Base-by-base conservation (phyloP, 768 basidiomycete species). In the Mycena rebaudengoi region DNA sequence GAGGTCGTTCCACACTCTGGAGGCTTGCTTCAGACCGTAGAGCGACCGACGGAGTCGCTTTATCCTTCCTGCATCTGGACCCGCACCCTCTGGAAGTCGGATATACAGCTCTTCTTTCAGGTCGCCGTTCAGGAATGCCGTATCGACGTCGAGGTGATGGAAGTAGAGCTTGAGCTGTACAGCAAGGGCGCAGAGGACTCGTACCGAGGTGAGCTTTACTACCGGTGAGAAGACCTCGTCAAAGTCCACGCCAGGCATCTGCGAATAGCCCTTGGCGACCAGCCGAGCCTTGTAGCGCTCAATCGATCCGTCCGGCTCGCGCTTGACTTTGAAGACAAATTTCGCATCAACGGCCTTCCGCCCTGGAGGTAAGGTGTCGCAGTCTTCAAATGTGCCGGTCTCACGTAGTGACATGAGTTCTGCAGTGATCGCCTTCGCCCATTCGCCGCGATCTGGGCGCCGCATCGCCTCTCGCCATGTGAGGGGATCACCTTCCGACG, bases 271-370 rank as follows among this genome's bases (percentile, higher is more conserved):
- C 46, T 77, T 68, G 0, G 80, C 79, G 0, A 83, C 79, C 13
- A 45, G 30, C 2, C 43, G 41, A 8, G 43, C 54, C 16, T 56
- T 45, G 4, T 35, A 56, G 18, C 70, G 60, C 2, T 63, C 46
- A n/a, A 81, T 68, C 0, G 66, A 45, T 10, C 81, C 78, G 2
- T 67, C 48, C 1, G 70, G 53, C 44, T 80, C 74, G 23, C 64
- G 51, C 65, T 85, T 85, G 14, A 70, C 52, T 12, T 64, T 66
- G 65, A 75, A 84, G 7, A 83, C 80, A 75, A 77, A 82, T 5
- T 72, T 71, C 32, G 60, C 67, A 7, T 75, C 73, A 14, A 83
- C 67, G 8, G 73, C 26, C 26, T 78, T 80, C 2, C 45, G 39
- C 1, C 65, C 72, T 0, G 50, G 26, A 0, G 79, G 79, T 14